Percentiles rank a stretch among this genome's conserved stretches.
Conservation (phyloP, 2,329 filamentous ascomycete genomes). For the Penicillium sp. region DNA sequence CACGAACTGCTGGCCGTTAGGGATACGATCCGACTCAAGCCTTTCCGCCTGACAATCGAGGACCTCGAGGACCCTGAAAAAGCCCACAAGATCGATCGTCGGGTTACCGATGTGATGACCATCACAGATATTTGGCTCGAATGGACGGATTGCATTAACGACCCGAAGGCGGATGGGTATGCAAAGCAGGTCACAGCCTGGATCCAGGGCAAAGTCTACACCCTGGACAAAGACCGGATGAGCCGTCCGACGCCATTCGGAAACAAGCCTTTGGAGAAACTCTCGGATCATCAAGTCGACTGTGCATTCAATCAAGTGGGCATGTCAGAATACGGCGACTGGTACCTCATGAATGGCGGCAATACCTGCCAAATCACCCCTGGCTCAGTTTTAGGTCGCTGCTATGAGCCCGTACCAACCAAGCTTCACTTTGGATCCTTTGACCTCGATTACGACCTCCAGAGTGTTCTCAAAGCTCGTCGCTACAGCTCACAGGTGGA, state of each 20-base stretch:
- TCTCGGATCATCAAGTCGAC: conserved; percentile 39
- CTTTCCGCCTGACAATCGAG: conserved; percentile 24
- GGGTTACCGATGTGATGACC: conserved; percentile 57
- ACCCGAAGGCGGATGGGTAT: conserved; percentile 51
- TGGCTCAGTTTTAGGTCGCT: conserved; percentile 58
- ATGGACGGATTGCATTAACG: conserved; percentile 53
- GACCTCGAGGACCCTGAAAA: conserved; percentile 12
- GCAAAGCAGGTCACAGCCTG: conserved; percentile 52
- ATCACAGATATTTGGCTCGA: conserved; percentile 59
- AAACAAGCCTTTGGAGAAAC: conserved; percentile 20
- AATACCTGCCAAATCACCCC: conserved; percentile 53
- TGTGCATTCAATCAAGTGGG: conserved; percentile 43
- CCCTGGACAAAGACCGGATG: conserved; percentile 30
- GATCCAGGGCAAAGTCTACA: conserved; percentile 56
- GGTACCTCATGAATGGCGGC: conserved; percentile 55
- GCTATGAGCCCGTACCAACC: conserved; percentile 57
- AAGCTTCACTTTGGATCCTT: conserved; percentile 48
- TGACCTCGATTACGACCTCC: conserved; percentile 50
- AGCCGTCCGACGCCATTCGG: conserved; percentile 27
- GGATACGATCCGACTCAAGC: conserved; percentile 59
- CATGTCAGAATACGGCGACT: conserved; percentile 54
- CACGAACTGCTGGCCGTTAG: conserved; percentile 59
- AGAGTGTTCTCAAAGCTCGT: conserved; percentile 52
- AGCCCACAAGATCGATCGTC: conserved; percentile 10
- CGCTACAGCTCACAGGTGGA: conserved; percentile 53